These are phyloP conservation scores for Podila epigama DNA, from an alignment of 192 early-diverging fungal species.

Conservation along the genomic window DNA sequence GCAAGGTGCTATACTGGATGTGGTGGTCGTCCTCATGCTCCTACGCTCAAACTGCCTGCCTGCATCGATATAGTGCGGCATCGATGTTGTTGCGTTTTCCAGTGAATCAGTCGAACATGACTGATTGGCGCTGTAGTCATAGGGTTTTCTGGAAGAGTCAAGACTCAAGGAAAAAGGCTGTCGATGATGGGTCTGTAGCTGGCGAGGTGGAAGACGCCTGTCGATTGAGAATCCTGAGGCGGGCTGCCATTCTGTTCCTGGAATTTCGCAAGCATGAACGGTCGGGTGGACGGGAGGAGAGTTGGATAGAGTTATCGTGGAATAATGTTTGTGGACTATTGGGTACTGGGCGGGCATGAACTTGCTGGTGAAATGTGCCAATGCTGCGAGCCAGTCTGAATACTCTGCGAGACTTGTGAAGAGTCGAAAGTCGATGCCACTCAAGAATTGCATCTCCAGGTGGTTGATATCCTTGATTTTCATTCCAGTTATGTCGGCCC, in stretches of 20 bases:
- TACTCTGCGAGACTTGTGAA: constrained; percentile 76
- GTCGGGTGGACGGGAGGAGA: constrained; percentile 35
- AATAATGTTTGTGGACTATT: constrained; percentile 33
- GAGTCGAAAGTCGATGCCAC: constrained; percentile 74
- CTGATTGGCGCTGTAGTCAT: neutral
- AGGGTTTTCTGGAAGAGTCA: neutral
- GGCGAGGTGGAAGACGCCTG: neutral
- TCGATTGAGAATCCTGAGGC: neutral
- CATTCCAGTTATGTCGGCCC: constrained; percentile 87
- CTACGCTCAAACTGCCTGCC: constrained; percentile 30
- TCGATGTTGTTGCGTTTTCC: constrained; percentile 33
- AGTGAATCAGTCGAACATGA: constrained; percentile 10
- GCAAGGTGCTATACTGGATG: too few species aligned
- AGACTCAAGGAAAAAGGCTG: neutral
- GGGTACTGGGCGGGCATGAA: constrained; percentile 42
- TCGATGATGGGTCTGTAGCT: neutral
- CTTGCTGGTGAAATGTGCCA: constrained; percentile 50
- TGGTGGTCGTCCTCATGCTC: too few species aligned
- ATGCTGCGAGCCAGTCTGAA: constrained; percentile 66
- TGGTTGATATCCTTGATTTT: constrained; percentile 82
- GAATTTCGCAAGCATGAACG: neutral
- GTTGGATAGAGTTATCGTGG: constrained; percentile 26
- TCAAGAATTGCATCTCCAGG: constrained; percentile 85
- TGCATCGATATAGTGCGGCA: constrained; percentile 37
- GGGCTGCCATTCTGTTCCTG: neutral